Evolutionary conservation across 2,329 filamentous ascomycete species (phyloP), one percentile per base, ranked within the genome.

Genomic region (Pseudogymnoascus sp.): DNA sequence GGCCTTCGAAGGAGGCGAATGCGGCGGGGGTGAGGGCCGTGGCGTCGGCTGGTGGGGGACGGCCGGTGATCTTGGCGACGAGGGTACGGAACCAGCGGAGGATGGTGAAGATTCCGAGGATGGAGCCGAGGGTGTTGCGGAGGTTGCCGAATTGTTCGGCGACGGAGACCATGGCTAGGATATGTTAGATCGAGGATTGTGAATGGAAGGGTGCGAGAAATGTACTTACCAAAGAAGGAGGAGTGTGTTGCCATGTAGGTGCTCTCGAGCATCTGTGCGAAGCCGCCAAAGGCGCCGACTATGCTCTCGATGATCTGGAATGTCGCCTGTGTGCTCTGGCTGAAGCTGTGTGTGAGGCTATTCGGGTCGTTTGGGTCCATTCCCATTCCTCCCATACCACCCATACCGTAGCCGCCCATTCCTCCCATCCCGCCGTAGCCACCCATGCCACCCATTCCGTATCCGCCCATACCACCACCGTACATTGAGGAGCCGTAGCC

Each of bases 231-330:
- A 71, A 97, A 99, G 76, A 99, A 99, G 61, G 91, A 96, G 5
- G 92, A 97, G 76, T 99, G 94, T 0, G 94, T 99, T 31, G 95
- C 94, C 95, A 99, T 99, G 71, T 97, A 99, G 9, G 94, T 97
- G 79, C 94, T 97, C 78, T 99, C 94, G 29, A 99, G 82, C 94
- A 99, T 99, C 79, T 99, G 94, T 10, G 95, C 91, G 73, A 99
- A 97, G 0, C 95, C 94, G 17, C 92, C 92, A 79, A 99, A 99
- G 2, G 94, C 92, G 25, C 91, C 91, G 12, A 99, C 94, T 63
- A 99, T 90, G 69, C 92, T 94, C 78, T 99, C 94, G 60, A 99
- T 91, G 82, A 99, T 91, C 80, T 97, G 94, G 73, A 99, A 99
- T 0, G 94, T 99, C 9, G 93, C 91, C 70, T 94, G 90, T 0